Conservation (phyloP, 2,329 filamentous ascomycete species). For the Knufia fluminis region DNA sequence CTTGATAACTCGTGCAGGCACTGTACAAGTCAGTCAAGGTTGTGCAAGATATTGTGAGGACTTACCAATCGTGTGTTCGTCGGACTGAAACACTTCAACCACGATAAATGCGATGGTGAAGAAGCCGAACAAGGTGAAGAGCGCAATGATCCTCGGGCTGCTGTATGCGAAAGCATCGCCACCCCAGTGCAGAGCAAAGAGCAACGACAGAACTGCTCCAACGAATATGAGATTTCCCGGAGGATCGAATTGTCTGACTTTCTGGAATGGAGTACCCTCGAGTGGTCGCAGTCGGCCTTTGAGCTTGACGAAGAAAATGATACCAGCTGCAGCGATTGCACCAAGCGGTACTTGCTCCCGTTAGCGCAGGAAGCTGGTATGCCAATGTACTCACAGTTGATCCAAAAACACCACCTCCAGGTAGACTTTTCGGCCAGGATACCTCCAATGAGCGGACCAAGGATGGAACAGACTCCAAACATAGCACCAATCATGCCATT, state of each 20-base stretch:
- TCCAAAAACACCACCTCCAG: conserved; percentile 32
- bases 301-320: not conserved
- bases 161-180: conserved; percentile 20
- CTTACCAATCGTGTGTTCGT: no score
- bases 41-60: no score
- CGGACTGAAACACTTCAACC: conserved; percentile 19
- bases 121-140: conserved; percentile 23
- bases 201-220: conserved; percentile 20
- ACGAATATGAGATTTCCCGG: conserved; percentile 22
- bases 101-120: conserved; percentile 26
- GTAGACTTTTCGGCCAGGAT: conserved; percentile 29
- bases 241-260: conserved; percentile 20
- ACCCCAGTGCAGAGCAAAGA: conserved; percentile 25
- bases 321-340: no score
- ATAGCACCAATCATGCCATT: conserved; percentile 19
- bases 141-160: conserved; percentile 22
- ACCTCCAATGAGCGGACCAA: conserved; percentile 36
- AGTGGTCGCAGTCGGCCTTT: not conserved
- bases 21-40: conserved; percentile 22
- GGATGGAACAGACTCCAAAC: conserved; percentile 29
- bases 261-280: not conserved
- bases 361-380: no score
- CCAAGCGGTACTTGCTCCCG: no score
- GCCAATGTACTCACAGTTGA: no score
- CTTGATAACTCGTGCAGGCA: conserved; percentile 31